Conservation (phyloP, 148 eudicot genomes). For the Chenopodium formosanum region DNA sequence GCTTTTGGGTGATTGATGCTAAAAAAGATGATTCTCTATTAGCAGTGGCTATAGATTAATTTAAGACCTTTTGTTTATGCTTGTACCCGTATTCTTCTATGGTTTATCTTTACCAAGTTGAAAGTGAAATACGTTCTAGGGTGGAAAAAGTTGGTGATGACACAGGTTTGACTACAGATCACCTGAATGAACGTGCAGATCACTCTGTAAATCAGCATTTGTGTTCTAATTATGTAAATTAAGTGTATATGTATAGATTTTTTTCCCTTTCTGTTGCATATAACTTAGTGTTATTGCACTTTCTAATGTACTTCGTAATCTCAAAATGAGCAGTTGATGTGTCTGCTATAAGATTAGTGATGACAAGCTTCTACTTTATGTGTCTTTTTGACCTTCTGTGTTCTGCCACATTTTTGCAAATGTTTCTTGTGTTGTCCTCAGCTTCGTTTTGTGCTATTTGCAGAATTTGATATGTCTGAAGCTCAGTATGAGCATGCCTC, state of each 20-base stretch:
- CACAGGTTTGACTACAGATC: neutral
- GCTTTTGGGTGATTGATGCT: too few relatives aligned
- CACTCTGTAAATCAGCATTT: neutral
- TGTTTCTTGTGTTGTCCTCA: neutral
- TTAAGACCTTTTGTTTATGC: neutral
- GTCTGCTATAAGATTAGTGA: neutral
- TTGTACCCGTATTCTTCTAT: neutral
- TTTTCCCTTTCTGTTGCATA: neutral
- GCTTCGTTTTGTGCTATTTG: conserved; percentile 22
- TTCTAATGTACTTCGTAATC: neutral
- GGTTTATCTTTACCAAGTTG: neutral
- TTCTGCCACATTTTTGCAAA: neutral
- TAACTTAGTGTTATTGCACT: neutral
- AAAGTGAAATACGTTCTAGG: neutral
- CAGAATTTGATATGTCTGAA: conserved; percentile 63
- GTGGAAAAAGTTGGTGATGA: neutral
- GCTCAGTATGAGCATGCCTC: conserved; percentile 62
- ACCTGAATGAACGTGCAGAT: neutral
- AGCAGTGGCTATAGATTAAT: neutral
- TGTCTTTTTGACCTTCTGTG: neutral
- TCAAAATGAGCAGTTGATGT: neutral
- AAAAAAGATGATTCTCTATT: neutral
- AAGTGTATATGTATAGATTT: too few relatives aligned
- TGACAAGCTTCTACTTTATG: neutral
- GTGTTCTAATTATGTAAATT: neutral